These are phyloP conservation scores for Kandelia obovata DNA, from an alignment of 345 rosid species.

Conservation along the genomic window DNA sequence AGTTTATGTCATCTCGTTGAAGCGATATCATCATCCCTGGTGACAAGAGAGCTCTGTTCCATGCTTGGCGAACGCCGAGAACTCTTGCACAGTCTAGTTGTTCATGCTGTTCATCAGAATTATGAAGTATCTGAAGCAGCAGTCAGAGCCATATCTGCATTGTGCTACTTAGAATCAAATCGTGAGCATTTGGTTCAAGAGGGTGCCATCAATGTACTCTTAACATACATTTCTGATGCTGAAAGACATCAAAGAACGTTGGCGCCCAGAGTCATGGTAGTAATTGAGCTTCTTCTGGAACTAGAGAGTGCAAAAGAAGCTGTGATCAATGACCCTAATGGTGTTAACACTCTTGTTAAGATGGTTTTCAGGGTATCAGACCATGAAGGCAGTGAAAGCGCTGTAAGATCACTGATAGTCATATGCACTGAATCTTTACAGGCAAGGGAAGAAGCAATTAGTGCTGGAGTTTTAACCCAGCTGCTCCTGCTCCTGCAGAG, in stretches of 20 bases:
- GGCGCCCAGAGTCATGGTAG: slow-evolving; percentile 34
- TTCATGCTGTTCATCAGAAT: slow-evolving; percentile 24
- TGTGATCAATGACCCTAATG: slow-evolving; percentile 30
- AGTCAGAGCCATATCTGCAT: slow-evolving; percentile 40
- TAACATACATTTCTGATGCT: slow-evolving; percentile 29
- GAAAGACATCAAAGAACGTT: slow-evolving; percentile 25
- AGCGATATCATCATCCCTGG: slow-evolving; percentile 35
- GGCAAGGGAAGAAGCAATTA: slow-evolving; percentile 51
- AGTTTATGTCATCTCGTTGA: slow-evolving; percentile 43
- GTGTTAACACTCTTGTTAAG: slow-evolving; percentile 38
- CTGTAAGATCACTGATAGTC: slow-evolving; percentile 36
- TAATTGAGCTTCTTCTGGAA: slow-evolving; percentile 38
- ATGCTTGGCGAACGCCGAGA: slow-evolving; percentile 22
- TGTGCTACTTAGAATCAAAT: slow-evolving; percentile 38
- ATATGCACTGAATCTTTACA: slow-evolving; percentile 40
- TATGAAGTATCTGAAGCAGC: slow-evolving; percentile 28
- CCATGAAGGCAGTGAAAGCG: slow-evolving; percentile 57
- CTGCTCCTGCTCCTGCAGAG: slow-evolving; percentile 55
- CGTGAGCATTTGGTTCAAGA: slow-evolving; percentile 32
- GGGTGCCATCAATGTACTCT: slow-evolving; percentile 33
- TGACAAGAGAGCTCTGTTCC: slow-evolving; percentile 40
- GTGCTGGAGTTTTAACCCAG: slow-evolving; percentile 44
- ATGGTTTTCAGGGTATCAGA: slow-evolving; percentile 62
- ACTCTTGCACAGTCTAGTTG: slow-evolving; percentile 25
- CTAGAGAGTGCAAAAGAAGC: slow-evolving; percentile 34